Evolutionary conservation across 495 filamentous ascomycete species (phyloP), one percentile per base, ranked within the genome.

Genomic region (Oleoguttula mirabilis): DNA sequence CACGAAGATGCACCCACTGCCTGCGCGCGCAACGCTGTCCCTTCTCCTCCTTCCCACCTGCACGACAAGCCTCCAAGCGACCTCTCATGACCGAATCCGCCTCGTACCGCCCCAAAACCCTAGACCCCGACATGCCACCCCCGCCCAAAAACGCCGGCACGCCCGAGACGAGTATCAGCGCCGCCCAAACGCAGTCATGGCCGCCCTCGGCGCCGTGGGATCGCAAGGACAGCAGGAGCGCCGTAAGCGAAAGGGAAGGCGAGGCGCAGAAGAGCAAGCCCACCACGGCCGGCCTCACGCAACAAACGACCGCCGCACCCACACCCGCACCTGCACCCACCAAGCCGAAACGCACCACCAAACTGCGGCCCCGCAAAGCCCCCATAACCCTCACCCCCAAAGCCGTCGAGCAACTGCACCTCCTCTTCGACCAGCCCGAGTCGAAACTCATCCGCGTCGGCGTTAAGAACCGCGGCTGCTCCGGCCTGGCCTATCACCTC

Each of bases 401-500:
- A 2, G 90, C 90, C 1, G 79, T 87, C 6, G 64, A 76, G 19
- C 85, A 88, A 36, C 71, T 98, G 20, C 74, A 72, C 40, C 68
- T 64, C 12, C 62, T 98, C 22, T 73, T 95, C 22, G 67, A 80
- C 25, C 78, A 82, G 54, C 92, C 90, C 0, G 73, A 84, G 0
- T 86, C 88, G 0, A 92, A 94, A 63, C 67, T 92, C 42, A 94
- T 98, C 49, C 80, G 88, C 41, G 81, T 96, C 0, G 88, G 92
- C 0, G 88, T 96, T 21, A 86, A 82, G 63, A 95, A 94, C 59
- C 73, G 81, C 24, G 92, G 90, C n/a, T 98, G 90, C 58, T 94
- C 86, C 6, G 90, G 90, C 24, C 66, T 95, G 48, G 80, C 88
- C n/a, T 98, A 98, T 57, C 77, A 94, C 54, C 70, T 98, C 3